Percentiles rank a stretch among this genome's conserved stretches.
phyloP scores from a whole-genome alignment of 2,329 filamentous ascomycete genomes.

The Fusarium decemcellulare region DNA sequence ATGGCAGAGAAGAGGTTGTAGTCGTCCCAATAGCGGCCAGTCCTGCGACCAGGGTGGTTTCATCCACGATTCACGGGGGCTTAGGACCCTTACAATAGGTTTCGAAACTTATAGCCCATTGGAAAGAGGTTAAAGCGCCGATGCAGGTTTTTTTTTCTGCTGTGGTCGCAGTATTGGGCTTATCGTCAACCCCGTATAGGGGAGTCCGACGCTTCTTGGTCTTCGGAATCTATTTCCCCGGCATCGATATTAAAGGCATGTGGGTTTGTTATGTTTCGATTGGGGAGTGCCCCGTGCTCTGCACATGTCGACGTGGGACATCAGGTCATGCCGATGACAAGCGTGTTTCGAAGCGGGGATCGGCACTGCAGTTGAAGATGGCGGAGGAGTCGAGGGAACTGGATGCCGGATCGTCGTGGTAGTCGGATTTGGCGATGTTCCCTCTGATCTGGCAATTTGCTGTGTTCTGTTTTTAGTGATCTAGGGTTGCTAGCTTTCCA shows the following conservation, averaged over 20 bases:
- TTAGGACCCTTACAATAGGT: slow-evolving; percentile 8
- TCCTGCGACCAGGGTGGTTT: slow-evolving; percentile 35
- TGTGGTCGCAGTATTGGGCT: slow-evolving; percentile 6
- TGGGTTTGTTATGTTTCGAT: slow-evolving; percentile 36
- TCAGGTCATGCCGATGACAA: slow-evolving; percentile 38
- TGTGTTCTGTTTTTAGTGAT: background rate
- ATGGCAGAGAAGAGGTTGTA: slow-evolving; percentile 17
- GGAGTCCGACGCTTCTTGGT: slow-evolving; percentile 19
- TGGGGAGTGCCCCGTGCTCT: slow-evolving; percentile 37
- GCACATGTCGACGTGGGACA: slow-evolving; percentile 34
- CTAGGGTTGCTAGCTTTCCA: background rate
- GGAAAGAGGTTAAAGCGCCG: slow-evolving; percentile 27
- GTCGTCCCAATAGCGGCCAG: slow-evolving; percentile 27
- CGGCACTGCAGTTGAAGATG: slow-evolving; percentile 29
- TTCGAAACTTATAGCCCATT: slow-evolving; percentile 33
- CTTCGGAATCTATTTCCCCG: slow-evolving; percentile 41
- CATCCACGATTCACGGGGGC: slow-evolving; percentile 18
- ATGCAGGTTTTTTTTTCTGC: background rate
- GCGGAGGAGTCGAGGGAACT: slow-evolving; percentile 26
- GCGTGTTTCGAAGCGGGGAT: slow-evolving; percentile 41
- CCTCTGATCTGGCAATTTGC: slow-evolving; percentile 5
- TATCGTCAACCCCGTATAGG: slow-evolving; percentile 21
- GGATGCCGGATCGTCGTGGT: slow-evolving; percentile 32
- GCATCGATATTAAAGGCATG: slow-evolving; percentile 32
- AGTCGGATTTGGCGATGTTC: slow-evolving; percentile 21